phyloP scores from a whole-genome alignment of 768 basidiomycete species.

The Coprinellus micaceus region DNA sequence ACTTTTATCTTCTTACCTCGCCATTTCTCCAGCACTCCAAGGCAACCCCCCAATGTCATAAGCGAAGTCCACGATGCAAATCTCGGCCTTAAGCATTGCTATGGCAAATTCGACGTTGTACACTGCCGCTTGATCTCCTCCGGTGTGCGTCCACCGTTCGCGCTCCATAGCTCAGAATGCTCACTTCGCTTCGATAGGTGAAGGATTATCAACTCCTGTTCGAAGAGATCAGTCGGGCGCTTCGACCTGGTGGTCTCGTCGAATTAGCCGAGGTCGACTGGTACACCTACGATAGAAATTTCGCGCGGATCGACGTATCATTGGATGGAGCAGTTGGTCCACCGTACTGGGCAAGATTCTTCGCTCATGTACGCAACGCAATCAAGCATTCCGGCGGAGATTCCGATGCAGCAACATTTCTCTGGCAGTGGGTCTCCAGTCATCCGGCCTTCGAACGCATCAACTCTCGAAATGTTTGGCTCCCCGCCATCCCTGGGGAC shows the following conservation, averaged over 20 bases:
- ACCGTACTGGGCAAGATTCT: conserved; percentile 8
- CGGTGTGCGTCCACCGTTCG: conserved; percentile 48
- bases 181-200: conserved; percentile 40
- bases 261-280: conserved; percentile 71
- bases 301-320: too few species aligned
- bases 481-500: conserved; percentile 54
- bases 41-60: too few species aligned
- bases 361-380: neutral
- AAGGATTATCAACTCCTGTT: conserved; percentile 56
- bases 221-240: conserved; percentile 60
- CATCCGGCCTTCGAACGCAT: conserved; percentile 59
- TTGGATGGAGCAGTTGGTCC: neutral
- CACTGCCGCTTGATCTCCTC: conserved; percentile 70
- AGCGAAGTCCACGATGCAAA: conserved; percentile 85
- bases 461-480: conserved; percentile 55
- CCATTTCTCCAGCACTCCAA: too few species aligned
- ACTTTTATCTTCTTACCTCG: too few species aligned
- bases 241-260: conserved; percentile 69
- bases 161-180: neutral
- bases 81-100: conserved; percentile 80
- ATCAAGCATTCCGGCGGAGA: conserved; percentile 7
- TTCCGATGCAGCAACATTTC: conserved; percentile 39
- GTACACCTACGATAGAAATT: conserved; percentile 51
- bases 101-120: conserved; percentile 72
- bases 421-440: conserved; percentile 44